Evolutionary conservation across 805 yeast species (phyloP).

Genomic region (Schizosaccharomyces osmophilus): DNA sequence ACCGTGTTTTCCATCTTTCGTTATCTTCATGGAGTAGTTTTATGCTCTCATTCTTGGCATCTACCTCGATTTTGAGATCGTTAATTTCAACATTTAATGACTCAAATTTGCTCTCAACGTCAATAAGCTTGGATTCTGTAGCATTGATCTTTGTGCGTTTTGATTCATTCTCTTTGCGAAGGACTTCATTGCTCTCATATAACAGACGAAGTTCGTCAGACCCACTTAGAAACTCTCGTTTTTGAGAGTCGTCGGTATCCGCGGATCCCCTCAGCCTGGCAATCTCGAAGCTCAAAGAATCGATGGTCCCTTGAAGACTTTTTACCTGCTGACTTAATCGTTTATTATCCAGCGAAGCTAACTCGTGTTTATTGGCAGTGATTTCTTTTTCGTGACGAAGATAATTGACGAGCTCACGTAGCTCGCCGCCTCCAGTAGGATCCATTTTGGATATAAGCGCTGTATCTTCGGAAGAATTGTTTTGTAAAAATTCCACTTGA

Average conservation of each 20-base stretch:
- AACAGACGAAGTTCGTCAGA: conserved; percentile 36
- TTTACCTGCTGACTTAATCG: conserved; percentile 22
- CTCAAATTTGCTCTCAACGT: conserved; percentile 16
- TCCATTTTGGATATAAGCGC: background rate
- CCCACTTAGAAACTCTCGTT: conserved; percentile 18
- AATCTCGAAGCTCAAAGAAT: conserved; percentile 20
- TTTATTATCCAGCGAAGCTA: conserved; percentile 28
- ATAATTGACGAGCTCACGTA: conserved; percentile 31
- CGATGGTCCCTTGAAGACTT: conserved; percentile 14
- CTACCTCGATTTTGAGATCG: conserved; percentile 19
- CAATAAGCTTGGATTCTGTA: conserved; percentile 20
- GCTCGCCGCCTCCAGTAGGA: conserved; percentile 8
- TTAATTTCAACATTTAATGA: conserved; percentile 22
- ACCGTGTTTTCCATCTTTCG: conserved; percentile 32
- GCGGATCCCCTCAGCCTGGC: background rate
- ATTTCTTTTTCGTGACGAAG: conserved; percentile 57
- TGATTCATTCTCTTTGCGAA: conserved; percentile 27
- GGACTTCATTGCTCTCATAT: conserved; percentile 41
- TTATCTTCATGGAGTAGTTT: conserved; percentile 26
- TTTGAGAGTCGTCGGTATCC: background rate
- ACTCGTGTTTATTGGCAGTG: conserved; percentile 32
- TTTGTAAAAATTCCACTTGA: conserved; percentile 7
- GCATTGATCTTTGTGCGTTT: conserved; percentile 14
- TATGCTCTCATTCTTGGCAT: conserved; percentile 27
- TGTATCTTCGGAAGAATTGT: background rate